Conservation (phyloP, 441 rosid species). For the Pelargonium australe region DNA sequence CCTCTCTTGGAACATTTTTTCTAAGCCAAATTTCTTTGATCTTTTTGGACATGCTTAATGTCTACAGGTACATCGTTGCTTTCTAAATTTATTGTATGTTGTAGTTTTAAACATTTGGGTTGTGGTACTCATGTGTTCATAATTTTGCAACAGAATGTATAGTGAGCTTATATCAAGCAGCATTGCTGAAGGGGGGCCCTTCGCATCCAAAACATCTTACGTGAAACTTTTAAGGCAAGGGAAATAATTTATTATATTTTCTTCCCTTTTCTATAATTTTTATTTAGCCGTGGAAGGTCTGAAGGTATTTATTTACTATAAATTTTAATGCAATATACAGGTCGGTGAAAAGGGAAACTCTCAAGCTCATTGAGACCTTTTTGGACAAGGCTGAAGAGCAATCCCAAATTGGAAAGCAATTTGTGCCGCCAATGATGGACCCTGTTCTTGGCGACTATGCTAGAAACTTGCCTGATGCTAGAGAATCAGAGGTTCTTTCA, state of each 20-base stretch:
- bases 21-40: slow-evolving; percentile 81
- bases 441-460: slow-evolving; percentile 97
- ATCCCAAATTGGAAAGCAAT: slow-evolving; percentile 93
- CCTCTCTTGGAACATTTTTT: slow-evolving; percentile 86
- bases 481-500: slow-evolving; percentile 99
- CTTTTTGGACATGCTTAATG: slow-evolving; percentile 98
- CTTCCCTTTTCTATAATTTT: slow-evolving; percentile 7
- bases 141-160: slow-evolving; percentile 74
- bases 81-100: not conserved
- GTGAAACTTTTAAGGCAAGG: slow-evolving; percentile 88
- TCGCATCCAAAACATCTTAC: slow-evolving; percentile 81
- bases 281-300: too few relatives aligned
- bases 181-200: slow-evolving; percentile 95
- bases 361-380: slow-evolving; percentile 96
- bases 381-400: slow-evolving; percentile 99
- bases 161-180: slow-evolving; percentile 96
- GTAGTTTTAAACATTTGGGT: not conserved
- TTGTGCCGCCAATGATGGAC: slow-evolving; percentile 99
- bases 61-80: slow-evolving; percentile 58
- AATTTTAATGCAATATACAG: slow-evolving; percentile 28
- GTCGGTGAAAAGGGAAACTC: slow-evolving; percentile 97
- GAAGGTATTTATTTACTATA: too few relatives aligned
- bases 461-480: slow-evolving; percentile 97
- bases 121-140: slow-evolving; percentile 12
- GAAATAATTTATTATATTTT: slow-evolving; percentile 17